These are phyloP conservation scores for Didymella lethalis DNA, from an alignment of 2,329 filamentous ascomycete genomes.

Conservation along the genomic window DNA sequence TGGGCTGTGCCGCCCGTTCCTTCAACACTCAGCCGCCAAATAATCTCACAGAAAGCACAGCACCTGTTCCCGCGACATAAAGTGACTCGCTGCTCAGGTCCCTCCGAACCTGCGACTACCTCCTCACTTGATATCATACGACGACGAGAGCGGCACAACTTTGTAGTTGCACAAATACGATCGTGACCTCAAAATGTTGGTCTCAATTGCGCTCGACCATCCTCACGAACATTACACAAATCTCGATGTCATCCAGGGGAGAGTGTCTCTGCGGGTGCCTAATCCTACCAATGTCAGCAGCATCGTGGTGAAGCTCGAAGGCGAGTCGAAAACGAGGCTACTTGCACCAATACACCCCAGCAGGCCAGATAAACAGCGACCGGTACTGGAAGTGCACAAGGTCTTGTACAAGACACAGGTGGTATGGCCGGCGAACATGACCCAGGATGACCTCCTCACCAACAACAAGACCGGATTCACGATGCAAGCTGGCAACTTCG, in stretches of 20 bases:
- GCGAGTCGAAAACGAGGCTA: conserved; percentile 75
- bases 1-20: conserved; percentile 37
- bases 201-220: conserved; percentile 70
- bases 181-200: conserved; percentile 50
- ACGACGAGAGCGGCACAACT: conserved; percentile 13
- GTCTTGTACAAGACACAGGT: conserved; percentile 77
- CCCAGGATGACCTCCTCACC: conserved; percentile 49
- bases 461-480: conserved; percentile 61
- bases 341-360: conserved; percentile 57
- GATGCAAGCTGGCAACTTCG: conserved; percentile 73
- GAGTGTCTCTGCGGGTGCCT: conserved; percentile 55
- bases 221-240: conserved; percentile 79
- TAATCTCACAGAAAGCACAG: conserved; percentile 16
- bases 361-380: conserved; percentile 54
- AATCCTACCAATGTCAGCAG: conserved; percentile 57
- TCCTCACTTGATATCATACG: conserved; percentile 24
- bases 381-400: conserved; percentile 62
- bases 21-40: conserved; percentile 10
- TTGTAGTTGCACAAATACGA: conserved; percentile 10
- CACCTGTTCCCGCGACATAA: conserved; percentile 10
- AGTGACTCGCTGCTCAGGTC: conserved; percentile 33
- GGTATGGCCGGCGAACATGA: conserved; percentile 70
- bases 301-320: conserved; percentile 83
- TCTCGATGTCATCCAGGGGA: conserved; percentile 74
- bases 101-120: conserved; percentile 27